phyloP scores from a whole-genome alignment of 768 basidiomycete species.

The Pleurotus tuoliensis region DNA sequence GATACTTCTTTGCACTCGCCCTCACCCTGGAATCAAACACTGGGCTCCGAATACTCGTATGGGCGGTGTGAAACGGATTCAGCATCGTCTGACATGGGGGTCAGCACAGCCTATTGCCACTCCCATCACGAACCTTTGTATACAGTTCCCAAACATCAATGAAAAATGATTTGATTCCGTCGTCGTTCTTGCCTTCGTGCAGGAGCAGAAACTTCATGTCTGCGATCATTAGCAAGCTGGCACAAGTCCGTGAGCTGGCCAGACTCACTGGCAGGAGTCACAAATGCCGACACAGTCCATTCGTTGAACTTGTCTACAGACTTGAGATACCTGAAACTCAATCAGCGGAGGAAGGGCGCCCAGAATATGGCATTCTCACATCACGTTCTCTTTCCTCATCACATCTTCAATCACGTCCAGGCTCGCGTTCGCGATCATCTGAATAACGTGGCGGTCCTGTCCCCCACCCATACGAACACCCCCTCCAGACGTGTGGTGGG shows the following conservation, averaged over 20 bases:
- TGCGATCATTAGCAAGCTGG: conserved; percentile 26
- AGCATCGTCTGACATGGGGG: conserved; percentile 58
- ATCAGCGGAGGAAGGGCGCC: conserved; percentile 7
- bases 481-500: conserved; percentile 55
- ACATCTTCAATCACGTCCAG: conserved; percentile 94
- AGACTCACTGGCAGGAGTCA: conserved; percentile 88
- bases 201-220: conserved; percentile 94
- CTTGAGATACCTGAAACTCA: conserved; percentile 77
- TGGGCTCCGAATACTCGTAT: conserved; percentile 73
- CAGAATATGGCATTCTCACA: conserved; percentile 46
- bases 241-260: background rate
- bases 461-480: conserved; percentile 71
- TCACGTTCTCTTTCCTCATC: conserved; percentile 75
- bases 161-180: conserved; percentile 91
- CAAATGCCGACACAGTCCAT: conserved; percentile 95
- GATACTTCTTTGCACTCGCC: conserved; percentile 80
- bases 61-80: conserved; percentile 96
- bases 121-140: conserved; percentile 67
- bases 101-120: conserved; percentile 8
- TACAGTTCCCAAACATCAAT: conserved; percentile 96
- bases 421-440: conserved; percentile 98
- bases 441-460: conserved; percentile 90
- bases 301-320: conserved; percentile 97
- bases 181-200: conserved; percentile 96
- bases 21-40: conserved; percentile 84